Conservation (phyloP, 2,329 filamentous ascomycete species). For the Pestalotiopsis fici region DNA sequence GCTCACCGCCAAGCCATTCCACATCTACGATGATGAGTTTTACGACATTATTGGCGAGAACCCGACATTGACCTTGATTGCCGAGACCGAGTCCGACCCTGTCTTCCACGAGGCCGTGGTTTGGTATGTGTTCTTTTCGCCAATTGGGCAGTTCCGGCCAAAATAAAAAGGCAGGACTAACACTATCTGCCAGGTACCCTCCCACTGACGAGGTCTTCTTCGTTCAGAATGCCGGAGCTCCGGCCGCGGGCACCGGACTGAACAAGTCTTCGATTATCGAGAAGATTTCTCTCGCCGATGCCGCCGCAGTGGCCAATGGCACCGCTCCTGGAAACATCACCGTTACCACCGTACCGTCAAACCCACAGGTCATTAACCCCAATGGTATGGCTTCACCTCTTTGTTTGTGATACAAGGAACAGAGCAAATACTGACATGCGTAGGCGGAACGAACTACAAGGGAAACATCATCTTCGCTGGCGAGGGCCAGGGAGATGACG, state of each 20-base stretch:
- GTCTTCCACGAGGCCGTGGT: conserved; percentile 58
- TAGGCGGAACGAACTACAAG: conserved; percentile 52
- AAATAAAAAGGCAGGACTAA: conserved; percentile 6
- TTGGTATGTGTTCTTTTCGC: conserved; percentile 36
- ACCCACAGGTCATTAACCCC: conserved; percentile 48
- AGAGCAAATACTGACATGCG: neutral
- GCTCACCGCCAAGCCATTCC: conserved; percentile 39
- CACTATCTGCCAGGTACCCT: conserved; percentile 28
- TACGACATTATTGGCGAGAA: conserved; percentile 47
- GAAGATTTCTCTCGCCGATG: conserved; percentile 48
- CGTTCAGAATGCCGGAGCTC: conserved; percentile 50
- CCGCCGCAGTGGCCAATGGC: conserved; percentile 36
- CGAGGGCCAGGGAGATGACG: conserved; percentile 49
- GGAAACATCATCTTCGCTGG: conserved; percentile 50
- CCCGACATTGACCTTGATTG: conserved; percentile 51
- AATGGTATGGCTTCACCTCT: conserved; percentile 38
- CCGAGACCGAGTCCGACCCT: conserved; percentile 42
- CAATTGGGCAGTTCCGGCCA: neutral
- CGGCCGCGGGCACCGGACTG: conserved; percentile 47
- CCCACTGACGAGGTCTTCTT: conserved; percentile 56
- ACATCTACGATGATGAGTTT: conserved; percentile 54
- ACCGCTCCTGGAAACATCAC: conserved; percentile 41
- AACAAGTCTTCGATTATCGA: conserved; percentile 51
- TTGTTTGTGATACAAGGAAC: too few species aligned
- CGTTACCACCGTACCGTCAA: conserved; percentile 40